Evolutionary conservation across 179 eudicot genomes (phyloP), one percentile per base, ranked within the genome.

Genomic region (Beta macrorhiza): DNA sequence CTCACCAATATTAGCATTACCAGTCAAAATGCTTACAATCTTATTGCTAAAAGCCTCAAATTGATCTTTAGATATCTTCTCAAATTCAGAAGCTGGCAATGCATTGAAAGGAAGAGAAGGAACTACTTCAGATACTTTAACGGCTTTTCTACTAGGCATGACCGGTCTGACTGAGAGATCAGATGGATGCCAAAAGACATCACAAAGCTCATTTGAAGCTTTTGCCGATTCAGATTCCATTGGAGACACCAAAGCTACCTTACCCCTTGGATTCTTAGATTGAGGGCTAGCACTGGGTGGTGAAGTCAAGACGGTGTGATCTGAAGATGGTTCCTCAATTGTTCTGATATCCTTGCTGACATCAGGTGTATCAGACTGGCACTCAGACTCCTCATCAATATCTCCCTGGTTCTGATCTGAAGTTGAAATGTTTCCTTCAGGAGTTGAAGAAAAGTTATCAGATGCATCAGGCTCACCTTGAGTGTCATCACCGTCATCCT

Each of bases 141-240:
- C 91, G 75, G 91, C 90, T 87, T 94, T 97, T 85, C 91, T 90
- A 84, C 91, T 90, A 52, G 97, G 98, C 99, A 97, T 97, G 64
- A 97, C 99, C 25, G 98, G 99, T 78, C 97, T 90, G 83, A 94
- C 99, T 25, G 98, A 91, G 82, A 94, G 94, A 85, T 97, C 99
- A 25, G 99, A 97, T 82, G 92, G 87, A 90, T 97, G 99, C 99
- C 99, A 97, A 80, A 92, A 85, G 85, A 97, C 91, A 79, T 90
- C 90, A 47, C 95, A 91, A 80, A 91, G 86, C 80, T 91, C 89
- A 75, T 79, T 83, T 74, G 91, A 88, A 72, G 92, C 80, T 80
- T 87, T 91, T 57, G 89, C 83, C 75, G 82, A 76, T 82, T 87
- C 95, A 78, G 87, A 78, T 74, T 93, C 99, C 76, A 83, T 78